Conservation (phyloP, 495 filamentous ascomycete species). For the Saxophila tyrrhenica region DNA sequence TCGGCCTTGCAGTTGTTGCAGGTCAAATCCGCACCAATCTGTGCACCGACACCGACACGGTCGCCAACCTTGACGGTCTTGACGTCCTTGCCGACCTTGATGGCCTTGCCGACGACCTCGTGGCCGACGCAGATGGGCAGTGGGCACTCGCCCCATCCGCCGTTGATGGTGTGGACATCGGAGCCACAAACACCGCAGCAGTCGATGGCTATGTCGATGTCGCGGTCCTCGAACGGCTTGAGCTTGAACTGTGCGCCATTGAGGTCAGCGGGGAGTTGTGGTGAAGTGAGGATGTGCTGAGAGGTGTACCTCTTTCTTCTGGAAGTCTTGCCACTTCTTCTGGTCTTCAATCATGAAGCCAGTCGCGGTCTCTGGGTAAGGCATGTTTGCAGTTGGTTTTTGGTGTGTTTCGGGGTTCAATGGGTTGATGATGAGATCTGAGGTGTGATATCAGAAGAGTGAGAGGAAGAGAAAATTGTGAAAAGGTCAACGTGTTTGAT, state of each 20-base stretch:
- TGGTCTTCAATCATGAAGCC: constrained; percentile 59
- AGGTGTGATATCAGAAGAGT: neutral
- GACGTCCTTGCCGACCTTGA: constrained; percentile 58
- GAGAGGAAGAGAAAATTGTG: neutral
- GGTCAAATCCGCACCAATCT: constrained; percentile 59
- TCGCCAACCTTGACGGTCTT: constrained; percentile 57
- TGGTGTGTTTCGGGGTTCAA: neutral
- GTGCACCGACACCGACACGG: constrained; percentile 68
- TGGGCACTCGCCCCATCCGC: constrained; percentile 59
- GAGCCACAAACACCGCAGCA: constrained; percentile 71
- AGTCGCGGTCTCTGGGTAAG: constrained; percentile 64
- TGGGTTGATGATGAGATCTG: neutral
- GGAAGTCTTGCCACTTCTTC: constrained; percentile 50
- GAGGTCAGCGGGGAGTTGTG: neutral
- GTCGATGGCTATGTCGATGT: constrained; percentile 62
- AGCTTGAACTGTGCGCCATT: constrained; percentile 49
- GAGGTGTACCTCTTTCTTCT: constrained; percentile 47
- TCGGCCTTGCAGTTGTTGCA: constrained; percentile 57
- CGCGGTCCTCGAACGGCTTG: constrained; percentile 64
- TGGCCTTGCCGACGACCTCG: constrained; percentile 54
- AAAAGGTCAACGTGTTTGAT: neutral
- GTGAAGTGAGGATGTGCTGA: constrained; percentile 4
- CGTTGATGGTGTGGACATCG: constrained; percentile 68
- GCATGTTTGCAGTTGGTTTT: constrained; percentile 39
- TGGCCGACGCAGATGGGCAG: constrained; percentile 65